Percentiles rank a stretch among this genome's conserved stretches.
phyloP scores from a whole-genome alignment of 2,329 filamentous ascomycete species.

The Ceratocystis harringtonii region DNA sequence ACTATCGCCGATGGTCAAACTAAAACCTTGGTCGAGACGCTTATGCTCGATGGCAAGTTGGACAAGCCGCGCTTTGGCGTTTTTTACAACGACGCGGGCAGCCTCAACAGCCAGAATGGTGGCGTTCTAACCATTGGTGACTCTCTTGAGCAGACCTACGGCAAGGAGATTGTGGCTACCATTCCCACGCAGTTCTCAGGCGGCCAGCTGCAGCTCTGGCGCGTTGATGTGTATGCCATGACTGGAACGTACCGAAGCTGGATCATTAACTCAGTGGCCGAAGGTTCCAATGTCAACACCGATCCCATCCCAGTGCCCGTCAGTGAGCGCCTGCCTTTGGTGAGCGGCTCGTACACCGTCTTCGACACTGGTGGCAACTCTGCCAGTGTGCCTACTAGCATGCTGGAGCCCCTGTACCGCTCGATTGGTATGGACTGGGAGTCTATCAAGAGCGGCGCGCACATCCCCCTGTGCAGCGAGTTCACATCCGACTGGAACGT shows the following conservation, averaged over 20 bases:
- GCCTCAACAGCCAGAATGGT: not conserved
- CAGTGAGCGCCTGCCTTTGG: not conserved
- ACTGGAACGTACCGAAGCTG: slow-evolving; percentile 16
- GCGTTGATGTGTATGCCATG: slow-evolving; percentile 19
- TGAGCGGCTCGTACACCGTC: slow-evolving; percentile 18
- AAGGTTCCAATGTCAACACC: not conserved
- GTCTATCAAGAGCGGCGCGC: slow-evolving; percentile 21
- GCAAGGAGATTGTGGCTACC: slow-evolving; percentile 19
- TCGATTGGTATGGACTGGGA: slow-evolving; percentile 26
- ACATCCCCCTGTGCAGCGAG: slow-evolving; percentile 25
- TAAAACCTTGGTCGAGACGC: slow-evolving; percentile 23
- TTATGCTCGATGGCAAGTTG: slow-evolving; percentile 23
- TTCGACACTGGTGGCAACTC: slow-evolving; percentile 25
- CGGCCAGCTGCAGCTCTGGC: slow-evolving; percentile 24
- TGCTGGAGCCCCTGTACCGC: slow-evolving; percentile 22
- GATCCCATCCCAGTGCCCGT: slow-evolving; percentile 21
- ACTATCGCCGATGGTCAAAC: slow-evolving; percentile 23
- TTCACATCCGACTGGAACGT: slow-evolving; percentile 26
- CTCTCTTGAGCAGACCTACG: slow-evolving; percentile 23
- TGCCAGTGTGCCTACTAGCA: slow-evolving; percentile 21
- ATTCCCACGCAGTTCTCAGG: slow-evolving; percentile 17
- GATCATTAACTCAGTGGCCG: slow-evolving; percentile 5
- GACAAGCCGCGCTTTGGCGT: slow-evolving; percentile 24
- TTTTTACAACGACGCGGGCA: slow-evolving; percentile 22
- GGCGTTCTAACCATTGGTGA: slow-evolving; percentile 24